A percentile compares a stretch with the other conserved stretches of the same genome.
phyloP scores from a whole-genome alignment of 495 filamentous ascomycete genomes.

The Oidiodendron maius region DNA sequence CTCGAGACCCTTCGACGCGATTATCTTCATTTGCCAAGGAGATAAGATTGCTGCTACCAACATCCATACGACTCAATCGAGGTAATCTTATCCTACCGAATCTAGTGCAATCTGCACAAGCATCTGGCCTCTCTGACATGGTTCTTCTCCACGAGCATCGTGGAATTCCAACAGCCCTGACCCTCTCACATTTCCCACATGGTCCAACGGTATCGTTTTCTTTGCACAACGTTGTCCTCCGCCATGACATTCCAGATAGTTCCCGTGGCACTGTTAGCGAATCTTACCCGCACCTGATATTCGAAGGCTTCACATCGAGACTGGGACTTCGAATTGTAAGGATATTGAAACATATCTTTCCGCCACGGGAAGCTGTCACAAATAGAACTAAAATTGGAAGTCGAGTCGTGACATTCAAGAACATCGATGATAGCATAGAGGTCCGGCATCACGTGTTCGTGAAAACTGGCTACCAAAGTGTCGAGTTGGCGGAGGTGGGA shows the following conservation, averaged over 20 bases:
- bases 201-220: slow-evolving; percentile 89
- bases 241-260: slow-evolving; percentile 86
- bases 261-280: slow-evolving; percentile 88
- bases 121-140: slow-evolving; percentile 75
- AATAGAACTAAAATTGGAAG: slow-evolving; percentile 69
- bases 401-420: slow-evolving; percentile 88
- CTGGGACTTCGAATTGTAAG: slow-evolving; percentile 83
- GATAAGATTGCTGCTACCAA: slow-evolving; percentile 84
- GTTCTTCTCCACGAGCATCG: slow-evolving; percentile 90
- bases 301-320: slow-evolving; percentile 83
- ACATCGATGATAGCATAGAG: slow-evolving; percentile 91
- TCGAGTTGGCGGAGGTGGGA: slow-evolving; percentile 92
- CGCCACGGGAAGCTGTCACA: slow-evolving; percentile 69
- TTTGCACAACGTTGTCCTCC: slow-evolving; percentile 89
- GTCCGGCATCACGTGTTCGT: slow-evolving; percentile 79
- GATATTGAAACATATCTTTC: slow-evolving; percentile 92
- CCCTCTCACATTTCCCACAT: slow-evolving; percentile 85
- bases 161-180: slow-evolving; percentile 86
- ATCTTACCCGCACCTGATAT: slow-evolving; percentile 90
- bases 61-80: slow-evolving; percentile 83
- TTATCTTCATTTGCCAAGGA: slow-evolving; percentile 92
- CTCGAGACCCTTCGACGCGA: slow-evolving; percentile 77
- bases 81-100: slow-evolving; percentile 85
- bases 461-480: slow-evolving; percentile 76
- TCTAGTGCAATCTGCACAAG: slow-evolving; percentile 72